Evolutionary conservation across 1,139 yeast species (phyloP).

Genomic region (Suhomyces kunorum): DNA sequence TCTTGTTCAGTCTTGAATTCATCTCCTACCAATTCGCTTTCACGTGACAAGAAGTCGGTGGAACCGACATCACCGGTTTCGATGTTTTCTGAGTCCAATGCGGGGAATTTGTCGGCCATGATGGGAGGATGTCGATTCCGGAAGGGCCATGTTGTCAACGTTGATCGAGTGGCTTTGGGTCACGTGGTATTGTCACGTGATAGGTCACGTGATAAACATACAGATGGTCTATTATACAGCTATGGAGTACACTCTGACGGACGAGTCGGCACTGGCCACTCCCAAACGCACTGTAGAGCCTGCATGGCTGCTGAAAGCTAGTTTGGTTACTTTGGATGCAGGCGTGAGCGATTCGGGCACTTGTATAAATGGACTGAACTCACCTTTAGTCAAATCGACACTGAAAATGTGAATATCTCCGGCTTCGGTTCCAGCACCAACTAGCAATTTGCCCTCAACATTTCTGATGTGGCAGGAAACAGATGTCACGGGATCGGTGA

Average conservation of each 20-base stretch:
- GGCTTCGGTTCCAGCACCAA: constrained; percentile 75
- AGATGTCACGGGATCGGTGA: constrained; percentile 68
- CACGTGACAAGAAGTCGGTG: constrained; percentile 79
- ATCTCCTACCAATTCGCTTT: constrained; percentile 80
- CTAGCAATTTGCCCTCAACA: constrained; percentile 27
- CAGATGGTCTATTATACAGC: neutral
- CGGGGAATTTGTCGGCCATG: constrained; percentile 90
- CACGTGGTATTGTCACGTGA: neutral
- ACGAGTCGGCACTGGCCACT: constrained; percentile 68
- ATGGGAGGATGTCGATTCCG: constrained; percentile 12
- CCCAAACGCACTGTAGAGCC: constrained; percentile 45
- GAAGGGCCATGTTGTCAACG: constrained; percentile 1
- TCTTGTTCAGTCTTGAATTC: constrained; percentile 75
- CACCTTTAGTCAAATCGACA: constrained; percentile 28
- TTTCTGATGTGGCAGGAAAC: constrained; percentile 50
- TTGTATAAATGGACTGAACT: constrained; percentile 28
- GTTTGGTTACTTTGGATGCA: constrained; percentile 57
- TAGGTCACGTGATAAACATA: neutral
- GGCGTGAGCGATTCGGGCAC: constrained; percentile 52
- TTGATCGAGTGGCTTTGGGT: neutral
- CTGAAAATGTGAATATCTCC: constrained; percentile 40
- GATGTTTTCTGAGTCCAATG: constrained; percentile 56
- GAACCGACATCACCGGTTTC: constrained; percentile 33
- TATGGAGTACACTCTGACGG: constrained; percentile 59
- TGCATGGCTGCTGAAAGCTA: constrained; percentile 51